Base-by-base conservation (phyloP, 2,329 filamentous ascomycete genomes). In the Claviceps fusiformis region DNA sequence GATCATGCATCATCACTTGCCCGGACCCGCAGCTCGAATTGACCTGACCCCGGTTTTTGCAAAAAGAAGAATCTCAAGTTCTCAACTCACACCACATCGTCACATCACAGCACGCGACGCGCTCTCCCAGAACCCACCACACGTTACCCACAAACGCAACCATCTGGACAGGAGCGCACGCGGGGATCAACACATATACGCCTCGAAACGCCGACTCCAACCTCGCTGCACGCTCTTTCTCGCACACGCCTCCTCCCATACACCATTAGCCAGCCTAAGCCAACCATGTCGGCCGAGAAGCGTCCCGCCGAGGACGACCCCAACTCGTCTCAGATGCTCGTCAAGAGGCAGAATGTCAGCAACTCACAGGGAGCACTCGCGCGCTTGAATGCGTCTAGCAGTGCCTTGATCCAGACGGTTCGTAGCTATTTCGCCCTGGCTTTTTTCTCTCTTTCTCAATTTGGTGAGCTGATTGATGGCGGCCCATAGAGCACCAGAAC, bases 221-320 rank as follows among this genome's bases (percentile, higher is more conserved):
- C 19, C 15, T 8, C 5, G 27, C 19, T 11, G 15, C 44, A 27
- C 24, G 3, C 44, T n/a, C n/a, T n/a, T 7, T 9, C 41, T 9
- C 41, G 8, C n/a, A 44, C 19, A 44, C 41, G 9, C n/a, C 3
- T 9, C 8, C 41, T n/a, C 41, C 15, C 10, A 45, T 19, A 27
- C 43, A 27, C 43, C 44, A 27, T 5, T 27, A 10, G 24, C 44
- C 13, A 10, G 3, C 44, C 10, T 5, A 10, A 15, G 31, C 17
- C 47, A n/a, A 57, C 48, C 19, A 96, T 95, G 91, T 89, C 90
- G 39, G 80, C 87, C 59, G 91, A 95, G 72, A 97, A 98, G 74
- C 83, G 93, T 67, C 87, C 90, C 57, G 90, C 91, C n/a, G 84
- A 87, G 58, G 86, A 87, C 62, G 86, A 88, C 58, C 92, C 92